Evolutionary conservation across 2,329 filamentous ascomycete species (phyloP).

Genomic region (Bipolaris sorokiniana): DNA sequence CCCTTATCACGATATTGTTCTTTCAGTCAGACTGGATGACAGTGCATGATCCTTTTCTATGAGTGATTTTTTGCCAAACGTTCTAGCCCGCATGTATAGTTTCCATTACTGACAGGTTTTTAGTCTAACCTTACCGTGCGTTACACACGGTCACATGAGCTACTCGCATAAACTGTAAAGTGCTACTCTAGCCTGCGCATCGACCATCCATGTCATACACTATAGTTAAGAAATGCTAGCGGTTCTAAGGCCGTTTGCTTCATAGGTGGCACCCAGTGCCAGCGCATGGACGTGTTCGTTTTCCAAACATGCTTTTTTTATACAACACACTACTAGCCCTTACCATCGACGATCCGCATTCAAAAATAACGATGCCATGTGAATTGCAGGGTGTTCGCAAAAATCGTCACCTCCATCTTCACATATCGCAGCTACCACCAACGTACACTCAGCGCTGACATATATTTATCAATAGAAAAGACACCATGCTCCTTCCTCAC

Average conservation of each 20-base stretch:
- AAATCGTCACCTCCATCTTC: constrained; percentile 20
- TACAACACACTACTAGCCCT: neutral
- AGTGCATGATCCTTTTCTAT: neutral
- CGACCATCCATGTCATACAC: neutral
- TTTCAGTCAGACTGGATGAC: neutral
- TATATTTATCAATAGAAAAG: neutral
- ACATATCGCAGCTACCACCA: constrained; percentile 13
- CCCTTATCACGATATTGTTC: neutral
- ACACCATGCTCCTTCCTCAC: neutral
- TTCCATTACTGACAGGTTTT: neutral
- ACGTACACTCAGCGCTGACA: neutral
- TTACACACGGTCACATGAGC: neutral
- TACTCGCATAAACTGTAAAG: neutral
- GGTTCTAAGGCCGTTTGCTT: neutral
- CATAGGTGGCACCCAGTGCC: neutral
- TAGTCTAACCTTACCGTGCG: neutral
- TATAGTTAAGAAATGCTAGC: too few relatives aligned
- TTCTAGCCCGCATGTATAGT: too few relatives aligned
- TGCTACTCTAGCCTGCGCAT: neutral
- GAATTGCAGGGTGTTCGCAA: constrained; percentile 15
- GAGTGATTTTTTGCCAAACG: constrained; percentile 3
- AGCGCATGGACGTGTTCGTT: constrained; percentile 12
- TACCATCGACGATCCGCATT: neutral
- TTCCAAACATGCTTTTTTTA: constrained; percentile 9
- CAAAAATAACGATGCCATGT: neutral